These are phyloP conservation scores for Areca catechu DNA, from an alignment of 176 grass and related monocot genomes.

Conservation along the genomic window DNA sequence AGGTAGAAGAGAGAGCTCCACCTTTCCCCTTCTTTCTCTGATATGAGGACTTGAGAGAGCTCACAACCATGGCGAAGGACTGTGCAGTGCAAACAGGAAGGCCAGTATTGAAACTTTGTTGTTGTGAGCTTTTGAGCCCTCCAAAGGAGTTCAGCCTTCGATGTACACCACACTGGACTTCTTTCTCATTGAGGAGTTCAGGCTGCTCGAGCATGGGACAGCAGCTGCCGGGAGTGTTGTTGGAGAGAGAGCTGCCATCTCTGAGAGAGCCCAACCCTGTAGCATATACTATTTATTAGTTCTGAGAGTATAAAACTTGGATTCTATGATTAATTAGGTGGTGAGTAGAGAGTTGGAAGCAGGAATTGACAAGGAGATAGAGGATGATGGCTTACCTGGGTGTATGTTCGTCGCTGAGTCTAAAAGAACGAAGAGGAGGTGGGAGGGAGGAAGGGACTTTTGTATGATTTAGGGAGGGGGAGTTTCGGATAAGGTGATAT, in stretches of 20 bases:
- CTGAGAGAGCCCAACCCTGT: not conserved
- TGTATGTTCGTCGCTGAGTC: not conserved
- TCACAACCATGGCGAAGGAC: conserved; percentile 4
- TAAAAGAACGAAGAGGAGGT: not conserved
- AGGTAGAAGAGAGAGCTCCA: conserved; percentile 15
- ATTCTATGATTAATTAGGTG: too few species aligned
- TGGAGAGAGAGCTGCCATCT: conserved; percentile 4
- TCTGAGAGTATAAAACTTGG: too few species aligned
- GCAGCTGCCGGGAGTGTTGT: not conserved
- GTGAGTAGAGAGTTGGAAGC: too few species aligned
- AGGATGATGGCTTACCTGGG: conserved; percentile 16
- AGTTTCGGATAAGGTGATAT: not conserved
- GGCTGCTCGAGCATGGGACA: not conserved
- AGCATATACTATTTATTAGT: too few species aligned
- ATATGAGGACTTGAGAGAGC: not conserved
- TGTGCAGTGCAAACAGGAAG: conserved; percentile 1
- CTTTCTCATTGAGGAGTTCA: not conserved
- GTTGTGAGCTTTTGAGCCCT: conserved; percentile 5
- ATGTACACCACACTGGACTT: not conserved
- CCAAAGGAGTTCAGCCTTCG: conserved; percentile 5
- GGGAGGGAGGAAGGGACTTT: not conserved
- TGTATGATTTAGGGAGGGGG: not conserved
- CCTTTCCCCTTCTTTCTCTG: not conserved
- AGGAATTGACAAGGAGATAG: not conserved
- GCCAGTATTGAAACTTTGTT: not conserved